Percentiles rank a stretch among this genome's conserved stretches.
Evolutionary conservation across 2,329 filamentous ascomycete genomes (phyloP).

Genomic region (Catunica adiposa): DNA sequence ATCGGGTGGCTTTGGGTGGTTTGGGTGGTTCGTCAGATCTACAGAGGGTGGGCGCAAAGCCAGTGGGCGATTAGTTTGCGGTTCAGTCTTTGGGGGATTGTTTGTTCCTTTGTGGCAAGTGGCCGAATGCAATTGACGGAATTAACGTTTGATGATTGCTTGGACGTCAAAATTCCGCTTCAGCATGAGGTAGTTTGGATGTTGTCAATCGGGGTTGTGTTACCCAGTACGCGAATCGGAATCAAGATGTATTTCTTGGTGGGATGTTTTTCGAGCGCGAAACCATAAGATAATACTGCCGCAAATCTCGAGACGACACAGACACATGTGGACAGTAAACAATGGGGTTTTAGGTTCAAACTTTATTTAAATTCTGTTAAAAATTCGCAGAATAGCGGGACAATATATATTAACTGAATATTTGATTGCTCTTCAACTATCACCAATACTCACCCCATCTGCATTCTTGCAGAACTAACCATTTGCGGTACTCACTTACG

Average conservation of each 20-base stretch:
- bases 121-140: background rate
- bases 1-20: constrained; percentile 34
- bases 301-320: constrained; percentile 14
- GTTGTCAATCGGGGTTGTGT: background rate
- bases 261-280: constrained; percentile 8
- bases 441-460: too few relatives aligned
- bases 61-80: background rate
- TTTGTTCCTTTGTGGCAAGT: background rate
- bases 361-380: background rate
- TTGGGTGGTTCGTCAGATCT: background rate
- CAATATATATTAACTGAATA: too few relatives aligned
- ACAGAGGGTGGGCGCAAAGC: background rate
- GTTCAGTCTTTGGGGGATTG: background rate
- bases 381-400: background rate
- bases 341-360: background rate
- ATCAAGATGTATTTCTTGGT: constrained; percentile 7
- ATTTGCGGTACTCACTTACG: too few relatives aligned
- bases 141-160: too few relatives aligned
- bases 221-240: constrained; percentile 8
- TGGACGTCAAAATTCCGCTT: too few relatives aligned
- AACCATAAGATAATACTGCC: constrained; percentile 14
- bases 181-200: too few relatives aligned
- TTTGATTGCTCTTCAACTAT: too few relatives aligned
- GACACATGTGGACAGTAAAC: constrained; percentile 8
- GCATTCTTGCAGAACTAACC: too few relatives aligned